Evolutionary conservation across 139 green algal genomes (phyloP).

Genomic region (Coccomyxa sp.): DNA sequence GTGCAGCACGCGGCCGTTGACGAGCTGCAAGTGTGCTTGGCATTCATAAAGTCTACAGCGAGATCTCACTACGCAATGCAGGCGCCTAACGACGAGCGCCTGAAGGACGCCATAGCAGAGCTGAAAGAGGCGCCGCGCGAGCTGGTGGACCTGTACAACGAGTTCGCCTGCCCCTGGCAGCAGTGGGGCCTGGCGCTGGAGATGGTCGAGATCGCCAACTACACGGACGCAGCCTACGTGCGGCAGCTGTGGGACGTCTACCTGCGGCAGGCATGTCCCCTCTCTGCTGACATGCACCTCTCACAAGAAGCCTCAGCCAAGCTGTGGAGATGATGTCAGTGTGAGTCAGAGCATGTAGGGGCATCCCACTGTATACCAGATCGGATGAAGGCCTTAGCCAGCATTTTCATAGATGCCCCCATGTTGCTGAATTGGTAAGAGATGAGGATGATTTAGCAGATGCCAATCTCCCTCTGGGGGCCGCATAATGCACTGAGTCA

Average conservation of each 20-base stretch:
- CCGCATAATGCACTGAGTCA: too few species aligned
- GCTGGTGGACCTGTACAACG: conserved; percentile 79
- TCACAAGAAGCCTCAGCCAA: background rate
- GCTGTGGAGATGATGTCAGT: background rate
- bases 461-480: too few species aligned
- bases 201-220: conserved; percentile 63
- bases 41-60: too few species aligned
- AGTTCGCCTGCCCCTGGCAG: conserved; percentile 40
- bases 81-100: too few species aligned
- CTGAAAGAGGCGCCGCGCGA: conserved; percentile 21
- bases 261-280: conserved; percentile 32
- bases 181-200: conserved; percentile 75
- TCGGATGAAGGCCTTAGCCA: too few species aligned
- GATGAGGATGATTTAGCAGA: too few species aligned
- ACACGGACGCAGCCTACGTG: conserved; percentile 39
- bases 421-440: too few species aligned
- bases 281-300: background rate
- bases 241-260: conserved; percentile 80
- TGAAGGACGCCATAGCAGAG: conserved; percentile 14
- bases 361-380: too few species aligned
- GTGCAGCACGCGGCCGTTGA: too few species aligned
- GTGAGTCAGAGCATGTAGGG: background rate
- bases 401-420: too few species aligned
- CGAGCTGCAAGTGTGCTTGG: too few species aligned
- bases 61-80: too few species aligned